These are phyloP conservation scores for Marvania coccoides DNA, from an alignment of 139 green algal genomes.

Conservation along the genomic window DNA sequence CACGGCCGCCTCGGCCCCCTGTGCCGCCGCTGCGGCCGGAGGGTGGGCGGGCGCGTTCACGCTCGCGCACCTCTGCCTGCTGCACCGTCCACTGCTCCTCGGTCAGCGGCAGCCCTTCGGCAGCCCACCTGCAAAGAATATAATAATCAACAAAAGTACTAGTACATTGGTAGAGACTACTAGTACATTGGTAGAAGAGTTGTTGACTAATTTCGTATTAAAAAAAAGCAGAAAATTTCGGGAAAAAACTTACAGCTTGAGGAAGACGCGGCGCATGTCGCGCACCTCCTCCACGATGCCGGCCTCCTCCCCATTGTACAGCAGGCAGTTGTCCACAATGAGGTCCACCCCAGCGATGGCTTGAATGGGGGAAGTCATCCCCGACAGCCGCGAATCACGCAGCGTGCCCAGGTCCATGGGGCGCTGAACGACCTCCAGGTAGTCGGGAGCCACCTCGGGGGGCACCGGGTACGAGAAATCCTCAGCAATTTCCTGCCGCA, in stretches of 20 bases:
- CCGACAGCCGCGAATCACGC: background rate
- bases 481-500: conserved; percentile 6
- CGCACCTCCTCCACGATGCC: background rate
- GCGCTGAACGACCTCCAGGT: background rate
- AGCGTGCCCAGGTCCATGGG: conserved; percentile 12
- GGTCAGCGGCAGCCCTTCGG: background rate
- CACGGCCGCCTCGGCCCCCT: background rate
- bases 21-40: background rate
- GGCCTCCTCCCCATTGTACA: conserved; percentile 5
- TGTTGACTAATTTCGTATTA: no score
- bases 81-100: background rate
- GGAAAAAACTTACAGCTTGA: no score
- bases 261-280: background rate
- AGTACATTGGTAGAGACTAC: no score
- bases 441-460: conserved; percentile 3
- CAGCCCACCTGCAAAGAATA: no score
- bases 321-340: conserved; percentile 4
- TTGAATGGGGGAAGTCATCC: background rate
- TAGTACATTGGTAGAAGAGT: no score
- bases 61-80: background rate
- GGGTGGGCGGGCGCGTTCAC: background rate
- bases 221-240: no score
- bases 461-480: conserved; percentile 22
- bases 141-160: no score
- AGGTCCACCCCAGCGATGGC: background rate